Conservation (phyloP, 768 basidiomycete species). For the Suillus bovinus region DNA sequence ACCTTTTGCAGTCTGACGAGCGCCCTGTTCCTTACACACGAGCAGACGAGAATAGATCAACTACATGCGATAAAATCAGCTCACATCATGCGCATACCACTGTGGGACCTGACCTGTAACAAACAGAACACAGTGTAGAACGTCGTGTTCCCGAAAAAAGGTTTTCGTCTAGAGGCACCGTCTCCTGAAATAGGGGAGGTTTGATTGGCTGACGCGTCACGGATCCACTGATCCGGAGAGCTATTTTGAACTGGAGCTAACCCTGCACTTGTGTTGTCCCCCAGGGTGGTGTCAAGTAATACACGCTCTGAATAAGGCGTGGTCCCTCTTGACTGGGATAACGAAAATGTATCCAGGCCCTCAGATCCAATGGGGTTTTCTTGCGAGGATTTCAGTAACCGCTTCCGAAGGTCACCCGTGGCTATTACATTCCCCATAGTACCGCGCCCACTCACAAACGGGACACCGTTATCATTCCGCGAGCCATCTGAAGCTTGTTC, state of each 20-base stretch:
- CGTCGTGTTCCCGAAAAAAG: constrained; percentile 91
- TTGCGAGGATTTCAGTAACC: constrained; percentile 74
- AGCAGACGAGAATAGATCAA: constrained; percentile 85
- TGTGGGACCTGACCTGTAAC: constrained; percentile 61
- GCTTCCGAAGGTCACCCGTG: constrained; percentile 74
- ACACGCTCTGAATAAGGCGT: constrained; percentile 13
- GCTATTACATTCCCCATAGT: constrained; percentile 47
- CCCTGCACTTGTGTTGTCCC: neutral
- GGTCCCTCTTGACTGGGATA: constrained; percentile 18
- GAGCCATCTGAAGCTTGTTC: constrained; percentile 26
- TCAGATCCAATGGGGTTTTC: constrained; percentile 48
- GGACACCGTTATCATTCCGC: constrained; percentile 35
- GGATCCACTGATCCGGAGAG: constrained; percentile 60
- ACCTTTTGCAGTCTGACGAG: constrained; percentile 64
- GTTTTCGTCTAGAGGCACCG: constrained; percentile 43
- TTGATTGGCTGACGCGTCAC: constrained; percentile 40
- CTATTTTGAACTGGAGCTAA: constrained; percentile 7
- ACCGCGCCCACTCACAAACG: constrained; percentile 46
- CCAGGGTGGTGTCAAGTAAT: constrained; percentile 7
- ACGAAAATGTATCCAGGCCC: constrained; percentile 30
- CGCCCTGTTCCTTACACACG: constrained; percentile 82
- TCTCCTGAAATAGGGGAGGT: constrained; percentile 23
- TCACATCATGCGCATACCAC: constrained; percentile 10
- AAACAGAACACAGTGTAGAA: constrained; percentile 89
- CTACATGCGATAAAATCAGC: constrained; percentile 41